A percentile compares a stretch with the other conserved stretches of the same genome.
Evolutionary conservation across 176 grass and related monocot genomes (phyloP).

Genomic region (Poa pratensis): DNA sequence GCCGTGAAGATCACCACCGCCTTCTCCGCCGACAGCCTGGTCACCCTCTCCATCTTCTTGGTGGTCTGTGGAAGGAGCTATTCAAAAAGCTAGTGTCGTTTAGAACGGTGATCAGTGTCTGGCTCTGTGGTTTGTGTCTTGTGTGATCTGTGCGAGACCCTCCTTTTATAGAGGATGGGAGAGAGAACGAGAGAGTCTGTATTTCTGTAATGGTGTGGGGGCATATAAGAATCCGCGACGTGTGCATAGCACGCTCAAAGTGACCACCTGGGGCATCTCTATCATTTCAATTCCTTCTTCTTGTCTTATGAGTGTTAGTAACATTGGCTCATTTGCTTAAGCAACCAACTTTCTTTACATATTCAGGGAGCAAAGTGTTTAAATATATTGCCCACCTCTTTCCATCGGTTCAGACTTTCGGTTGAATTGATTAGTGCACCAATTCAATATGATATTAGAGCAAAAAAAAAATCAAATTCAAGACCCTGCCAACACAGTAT

Average conservation of each 20-base stretch:
- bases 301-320: conserved; percentile 7
- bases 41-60: conserved; percentile 50
- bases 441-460: too few species aligned
- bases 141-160: not conserved
- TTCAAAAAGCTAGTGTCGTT: not conserved
- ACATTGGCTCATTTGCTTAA: not conserved
- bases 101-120: not conserved
- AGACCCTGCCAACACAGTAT: too few species aligned
- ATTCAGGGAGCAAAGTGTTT: not conserved
- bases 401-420: too few species aligned
- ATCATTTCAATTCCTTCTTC: not conserved
- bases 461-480: too few species aligned
- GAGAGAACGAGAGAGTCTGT: not conserved
- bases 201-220: not conserved
- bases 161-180: not conserved
- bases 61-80: not conserved
- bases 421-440: too few species aligned
- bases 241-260: conserved; percentile 19
- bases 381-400: too few species aligned
- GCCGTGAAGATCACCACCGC: conserved; percentile 64
- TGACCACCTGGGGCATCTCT: conserved; percentile 4
- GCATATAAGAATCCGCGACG: conserved; percentile 19
- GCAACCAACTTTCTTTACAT: not conserved
- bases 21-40: conserved; percentile 55
- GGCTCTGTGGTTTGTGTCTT: not conserved